phyloP scores from a whole-genome alignment of 1,284 basidiomycete genomes.

The Heterobasidion annosum region DNA sequence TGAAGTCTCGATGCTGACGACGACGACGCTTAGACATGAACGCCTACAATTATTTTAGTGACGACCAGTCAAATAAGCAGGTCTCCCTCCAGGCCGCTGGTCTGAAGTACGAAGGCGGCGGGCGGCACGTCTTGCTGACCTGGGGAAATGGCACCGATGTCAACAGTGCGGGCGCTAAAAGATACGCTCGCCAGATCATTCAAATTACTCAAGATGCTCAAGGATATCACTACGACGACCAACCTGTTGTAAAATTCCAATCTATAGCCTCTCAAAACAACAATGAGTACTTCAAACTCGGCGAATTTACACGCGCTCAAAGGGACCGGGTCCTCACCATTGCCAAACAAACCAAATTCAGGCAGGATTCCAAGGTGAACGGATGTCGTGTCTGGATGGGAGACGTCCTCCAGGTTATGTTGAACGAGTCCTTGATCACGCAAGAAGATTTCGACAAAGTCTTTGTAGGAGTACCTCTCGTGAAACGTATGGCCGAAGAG shows the following conservation, averaged over 20 bases:
- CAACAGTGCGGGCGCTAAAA: neutral
- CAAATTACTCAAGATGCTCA: no score
- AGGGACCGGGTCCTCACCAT: neutral
- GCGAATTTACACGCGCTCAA: no score
- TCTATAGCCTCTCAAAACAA: no score
- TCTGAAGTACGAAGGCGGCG: neutral
- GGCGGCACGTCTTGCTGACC: slow-evolving; percentile 4
- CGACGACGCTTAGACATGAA: no score
- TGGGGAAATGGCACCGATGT: slow-evolving; percentile 1
- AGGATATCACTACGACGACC: neutral
- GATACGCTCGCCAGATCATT: no score
- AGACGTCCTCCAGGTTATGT: slow-evolving; percentile 7
- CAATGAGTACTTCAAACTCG: no score
- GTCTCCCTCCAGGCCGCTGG: slow-evolving; percentile 4
- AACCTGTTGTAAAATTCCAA: no score
- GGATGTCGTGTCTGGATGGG: slow-evolving; percentile 5
- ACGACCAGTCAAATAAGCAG: neutral
- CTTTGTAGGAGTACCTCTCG: neutral
- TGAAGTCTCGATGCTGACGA: no score
- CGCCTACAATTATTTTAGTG: neutral
- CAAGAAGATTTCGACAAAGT: neutral
- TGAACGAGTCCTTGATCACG: neutral
- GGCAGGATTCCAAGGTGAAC: slow-evolving; percentile 4
- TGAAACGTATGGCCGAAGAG: neutral
- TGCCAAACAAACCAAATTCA: slow-evolving; percentile 1